Evolutionary conservation across 495 filamentous ascomycete genomes (phyloP), one percentile per base, ranked within the genome.

Genomic region (Lophiotrema nucula): DNA sequence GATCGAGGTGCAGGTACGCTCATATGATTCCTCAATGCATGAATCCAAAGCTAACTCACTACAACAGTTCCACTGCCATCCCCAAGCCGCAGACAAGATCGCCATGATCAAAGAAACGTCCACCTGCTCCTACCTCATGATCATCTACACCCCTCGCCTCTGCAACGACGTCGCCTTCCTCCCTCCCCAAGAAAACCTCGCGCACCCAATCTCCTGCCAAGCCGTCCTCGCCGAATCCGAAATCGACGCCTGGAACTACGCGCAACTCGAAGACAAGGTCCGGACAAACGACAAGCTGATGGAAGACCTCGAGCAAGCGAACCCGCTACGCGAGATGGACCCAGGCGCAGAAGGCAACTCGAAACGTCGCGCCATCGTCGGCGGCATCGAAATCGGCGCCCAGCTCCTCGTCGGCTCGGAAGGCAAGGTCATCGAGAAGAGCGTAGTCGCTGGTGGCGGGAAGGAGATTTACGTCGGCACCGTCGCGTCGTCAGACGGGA

Each of bases 61-160:
- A 19, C 43, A 18, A 5, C 74, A 90, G 75, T 98, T 92, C 70
- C 93, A 98, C 73, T 98, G 93, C 75, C 84, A 89, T 62, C 88
- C 92, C 1, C 84, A 88, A 59, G 83, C 79, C 4, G 75, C 80
- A 18, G 92, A 97, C 70, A 85, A 87, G 6, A 97, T 97, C 60
- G 88, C 85, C 42, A 91, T 88, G 81, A 95, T 98, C 74, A 98
- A 98, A 67, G 93, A 98, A 69, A 79, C 95, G 3, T 86, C 86
- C 8, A 97, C 90, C 8, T 98, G 93, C 73, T 86, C 89, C 21
- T 98, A 98, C 62, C 74, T 97, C 38, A 95, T 98, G 90, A 83
- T 95, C 1, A 83, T 98, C 47, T 88, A 97, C 68, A 98, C 93
- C 0, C 90, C 93, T 2, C 83, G 92, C 1, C 83, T 98, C 41